Evolutionary conservation across 1,284 basidiomycete species (phyloP).

Genomic region (Flammula alnicola): DNA sequence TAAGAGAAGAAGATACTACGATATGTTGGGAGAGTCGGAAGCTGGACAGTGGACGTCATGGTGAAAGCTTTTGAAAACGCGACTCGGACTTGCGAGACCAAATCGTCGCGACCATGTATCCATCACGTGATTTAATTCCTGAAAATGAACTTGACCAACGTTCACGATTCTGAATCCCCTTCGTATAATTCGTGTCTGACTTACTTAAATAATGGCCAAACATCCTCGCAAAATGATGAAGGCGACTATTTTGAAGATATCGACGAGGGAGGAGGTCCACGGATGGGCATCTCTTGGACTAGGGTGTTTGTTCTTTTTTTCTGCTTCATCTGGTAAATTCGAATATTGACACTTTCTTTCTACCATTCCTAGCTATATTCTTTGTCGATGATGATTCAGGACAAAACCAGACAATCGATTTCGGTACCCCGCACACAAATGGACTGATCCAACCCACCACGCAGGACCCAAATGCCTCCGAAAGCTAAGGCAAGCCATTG

Average conservation of each 20-base stretch:
- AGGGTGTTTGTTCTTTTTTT: slow-evolving; percentile 57
- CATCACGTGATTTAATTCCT: slow-evolving; percentile 3
- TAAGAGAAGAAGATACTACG: too few relatives aligned
- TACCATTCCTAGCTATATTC: slow-evolving; percentile 58
- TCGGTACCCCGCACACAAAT: slow-evolving; percentile 57
- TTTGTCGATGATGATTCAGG: slow-evolving; percentile 60
- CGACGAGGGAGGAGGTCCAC: slow-evolving; percentile 42
- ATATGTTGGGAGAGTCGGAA: too few relatives aligned
- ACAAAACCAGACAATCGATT: slow-evolving; percentile 23
- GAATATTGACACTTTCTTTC: slow-evolving; percentile 17
- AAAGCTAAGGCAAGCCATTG: slow-evolving; percentile 82
- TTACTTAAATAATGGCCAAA: slow-evolving; percentile 43
- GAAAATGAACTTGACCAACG: slow-evolving; percentile 4
- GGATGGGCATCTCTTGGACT: slow-evolving; percentile 65
- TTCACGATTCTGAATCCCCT: background rate
- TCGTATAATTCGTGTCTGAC: background rate
- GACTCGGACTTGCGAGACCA: too few relatives aligned
- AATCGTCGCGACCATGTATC: too few relatives aligned
- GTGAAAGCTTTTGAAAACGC: too few relatives aligned
- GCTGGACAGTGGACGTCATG: too few relatives aligned
- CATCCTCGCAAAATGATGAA: slow-evolving; percentile 41
- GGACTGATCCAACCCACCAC: slow-evolving; percentile 71
- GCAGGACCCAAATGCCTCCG: slow-evolving; percentile 65
- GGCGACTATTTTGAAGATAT: slow-evolving; percentile 31
- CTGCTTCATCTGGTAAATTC: slow-evolving; percentile 11